Conservation (phyloP, 2,329 filamentous ascomycete genomes). For the Paraphoma sp. region DNA sequence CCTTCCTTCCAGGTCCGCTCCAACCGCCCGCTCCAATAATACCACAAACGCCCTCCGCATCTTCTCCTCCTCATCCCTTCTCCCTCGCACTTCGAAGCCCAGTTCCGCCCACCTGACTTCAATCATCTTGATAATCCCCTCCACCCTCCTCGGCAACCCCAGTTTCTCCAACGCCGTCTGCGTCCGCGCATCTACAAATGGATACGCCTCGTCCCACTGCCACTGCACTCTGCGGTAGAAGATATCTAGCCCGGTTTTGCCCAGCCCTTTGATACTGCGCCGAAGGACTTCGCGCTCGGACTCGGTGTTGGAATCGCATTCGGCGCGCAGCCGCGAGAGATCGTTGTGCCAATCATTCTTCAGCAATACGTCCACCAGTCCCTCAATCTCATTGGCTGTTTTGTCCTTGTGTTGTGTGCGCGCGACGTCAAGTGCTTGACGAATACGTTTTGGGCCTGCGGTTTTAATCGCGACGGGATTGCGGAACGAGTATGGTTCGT, state of each 20-base stretch:
- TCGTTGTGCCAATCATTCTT: conserved; percentile 40
- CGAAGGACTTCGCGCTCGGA: conserved; percentile 40
- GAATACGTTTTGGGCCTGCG: conserved; percentile 47
- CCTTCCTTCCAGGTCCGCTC: conserved; percentile 49
- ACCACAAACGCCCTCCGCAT: conserved; percentile 50
- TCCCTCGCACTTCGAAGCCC: conserved; percentile 37
- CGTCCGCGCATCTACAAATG: conserved; percentile 49
- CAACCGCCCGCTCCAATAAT: conserved; percentile 48
- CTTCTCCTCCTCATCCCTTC: conserved; percentile 19
- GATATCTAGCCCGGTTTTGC: conserved; percentile 51
- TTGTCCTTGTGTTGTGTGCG: conserved; percentile 56
- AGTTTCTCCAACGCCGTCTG: conserved; percentile 42
- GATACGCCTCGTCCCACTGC: conserved; percentile 47
- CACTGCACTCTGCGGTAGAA: conserved; percentile 53
- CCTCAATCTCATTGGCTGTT: conserved; percentile 50
- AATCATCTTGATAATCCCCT: conserved; percentile 43
- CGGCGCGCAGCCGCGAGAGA: conserved; percentile 40
- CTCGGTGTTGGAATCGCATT: conserved; percentile 26
- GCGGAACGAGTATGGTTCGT: conserved; percentile 51
- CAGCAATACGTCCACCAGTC: conserved; percentile 39
- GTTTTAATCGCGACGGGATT: conserved; percentile 41
- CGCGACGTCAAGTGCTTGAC: conserved; percentile 51
- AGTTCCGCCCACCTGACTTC: conserved; percentile 47
- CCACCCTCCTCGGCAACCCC: conserved; percentile 44
- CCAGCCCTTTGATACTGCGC: conserved; percentile 50